These are phyloP conservation scores for Serendipita indica DNA, from an alignment of 768 basidiomycete species.

Conservation along the genomic window DNA sequence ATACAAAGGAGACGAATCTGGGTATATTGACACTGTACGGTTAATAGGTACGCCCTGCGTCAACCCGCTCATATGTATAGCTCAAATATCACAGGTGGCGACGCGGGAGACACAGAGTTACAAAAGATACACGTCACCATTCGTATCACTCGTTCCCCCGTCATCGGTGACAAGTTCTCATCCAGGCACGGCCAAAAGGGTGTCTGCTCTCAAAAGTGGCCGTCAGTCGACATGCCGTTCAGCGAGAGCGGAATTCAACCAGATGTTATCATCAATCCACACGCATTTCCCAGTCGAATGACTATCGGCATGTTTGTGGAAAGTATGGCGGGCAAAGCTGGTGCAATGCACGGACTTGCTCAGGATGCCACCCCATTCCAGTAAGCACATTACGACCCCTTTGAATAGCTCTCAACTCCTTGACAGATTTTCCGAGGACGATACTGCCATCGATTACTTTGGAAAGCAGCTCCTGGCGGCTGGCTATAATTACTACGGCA, in stretches of 20 bases:
- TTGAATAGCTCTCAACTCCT: constrained; percentile 14
- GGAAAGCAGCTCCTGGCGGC: constrained; percentile 85
- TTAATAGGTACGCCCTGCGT: constrained; percentile 48
- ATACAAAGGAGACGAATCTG: constrained; percentile 92
- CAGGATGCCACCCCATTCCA: constrained; percentile 98
- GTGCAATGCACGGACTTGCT: constrained; percentile 94
- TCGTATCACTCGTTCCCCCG: constrained; percentile 84
- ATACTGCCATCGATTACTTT: constrained; percentile 96
- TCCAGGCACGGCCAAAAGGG: constrained; percentile 99
- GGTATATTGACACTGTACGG: constrained; percentile 81
- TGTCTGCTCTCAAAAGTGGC: constrained; percentile 99
- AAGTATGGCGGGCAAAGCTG: constrained; percentile 98
- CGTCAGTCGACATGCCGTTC: constrained; percentile 96
- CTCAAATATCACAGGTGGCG: constrained; percentile 41
- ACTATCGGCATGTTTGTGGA: constrained; percentile 99
- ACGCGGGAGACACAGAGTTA: constrained; percentile 72
- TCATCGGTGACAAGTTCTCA: constrained; percentile 99
- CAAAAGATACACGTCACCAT: constrained; percentile 90
- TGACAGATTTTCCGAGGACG: constrained; percentile 78
- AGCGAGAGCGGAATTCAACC: constrained; percentile 98
- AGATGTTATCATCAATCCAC: constrained; percentile 98
- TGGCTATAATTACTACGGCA: constrained; percentile 98
- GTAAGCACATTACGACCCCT: constrained; percentile 31
- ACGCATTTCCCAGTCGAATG: constrained; percentile 99
- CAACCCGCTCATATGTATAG: neutral